Evolutionary conservation across 352 stramenopile genomes (phyloP), one percentile per base, ranked within the genome.

Genomic region (Plasmopara muralis): DNA sequence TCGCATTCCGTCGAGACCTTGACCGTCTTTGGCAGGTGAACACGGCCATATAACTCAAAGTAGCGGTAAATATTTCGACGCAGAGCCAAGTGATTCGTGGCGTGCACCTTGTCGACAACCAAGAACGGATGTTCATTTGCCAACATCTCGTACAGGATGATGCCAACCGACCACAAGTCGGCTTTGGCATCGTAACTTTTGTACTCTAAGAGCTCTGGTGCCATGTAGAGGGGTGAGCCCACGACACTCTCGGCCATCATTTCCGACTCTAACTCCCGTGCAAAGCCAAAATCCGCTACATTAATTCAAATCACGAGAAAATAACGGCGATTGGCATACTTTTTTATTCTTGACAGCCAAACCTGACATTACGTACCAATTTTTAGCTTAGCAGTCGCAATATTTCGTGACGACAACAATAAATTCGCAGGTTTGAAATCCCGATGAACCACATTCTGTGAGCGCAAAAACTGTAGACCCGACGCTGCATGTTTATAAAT

Each of bases 141-240:
- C n/a, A 90, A 66, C 80, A 90, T 90, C 56, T 90, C 80, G 62
- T 87, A 90, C 16, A 90, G 46, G 48, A 90, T 90, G 35, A 90
- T 88, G 0, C 80, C 80, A 25, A 90, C 80, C 4, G 74, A 87
- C 80, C 80, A 90, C 29, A 90, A 57, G 53, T 90, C 80, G 0
- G 80, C 80, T 58, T 89, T 90, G 25, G 80, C 80, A 50, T 90
- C 77, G 55, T 90, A 90, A 55, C 77, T 85, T 60, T 90, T 90
- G 74, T 89, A 90, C 62, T 90, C 80, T 29, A 90, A 64, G 16
- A 90, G 52, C 43, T 90, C 80, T 0, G 80, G 80, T 0, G 80
- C 80, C 80, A 90, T 90, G 47, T 90, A 90, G 5, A 90, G 60
- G 9, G 80, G 80, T 4, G 80, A 90, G 0, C 80, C 80, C 10